Base-by-base conservation (phyloP, 2,329 filamentous ascomycete species). In the Lizonia empirigonia region DNA sequence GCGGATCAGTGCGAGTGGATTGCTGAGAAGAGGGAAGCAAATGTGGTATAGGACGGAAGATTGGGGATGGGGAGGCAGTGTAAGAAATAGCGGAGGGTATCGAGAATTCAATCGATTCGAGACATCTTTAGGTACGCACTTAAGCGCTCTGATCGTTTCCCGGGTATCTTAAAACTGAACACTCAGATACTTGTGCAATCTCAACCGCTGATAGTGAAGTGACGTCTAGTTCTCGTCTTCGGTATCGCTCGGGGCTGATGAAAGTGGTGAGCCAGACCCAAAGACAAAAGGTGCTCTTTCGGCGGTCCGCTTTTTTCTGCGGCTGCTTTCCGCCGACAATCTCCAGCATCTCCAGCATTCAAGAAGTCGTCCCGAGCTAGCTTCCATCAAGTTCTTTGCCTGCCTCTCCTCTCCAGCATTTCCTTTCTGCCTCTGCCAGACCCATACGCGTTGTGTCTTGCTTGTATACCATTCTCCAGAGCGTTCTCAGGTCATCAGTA, bases 401-500 rank as follows among this genome's bases (percentile, higher is more conserved):
- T 72, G 63, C n/a, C 68, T 67, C 44, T 77, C 74, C 32, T 71
- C 70, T 4, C 59, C 51, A 9, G 56, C 56, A 34, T 68, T 71
- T 0, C 66, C 73, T 53, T 71, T 76, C 59, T 80, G 41, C 74
- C 79, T 54, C 74, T 76, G 33, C 70, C 76, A 19, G 77, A 77
- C 2, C 67, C 74, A 42, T 70, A 75, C 0, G 76, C 75, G 0
- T 71, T 70, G 7, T 74, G 69, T n/a, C 85, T 75, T 2, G 74
- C 77, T 24, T 71, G 39, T 34, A 86, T 82, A 0, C 85, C 86
- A 15, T 62, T 53, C 52, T 82, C 73, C n/a, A 83, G 74, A 0
- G 81, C 78, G 0, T 47, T 30, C 73, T 72, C 13, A 87, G 40
- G 2, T 37, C 33, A 2, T 55, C 44, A 0, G 66, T 70, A 1